These are phyloP conservation scores for Leccinum olivaceopallidum DNA, from an alignment of 768 basidiomycete species.

Conservation along the genomic window DNA sequence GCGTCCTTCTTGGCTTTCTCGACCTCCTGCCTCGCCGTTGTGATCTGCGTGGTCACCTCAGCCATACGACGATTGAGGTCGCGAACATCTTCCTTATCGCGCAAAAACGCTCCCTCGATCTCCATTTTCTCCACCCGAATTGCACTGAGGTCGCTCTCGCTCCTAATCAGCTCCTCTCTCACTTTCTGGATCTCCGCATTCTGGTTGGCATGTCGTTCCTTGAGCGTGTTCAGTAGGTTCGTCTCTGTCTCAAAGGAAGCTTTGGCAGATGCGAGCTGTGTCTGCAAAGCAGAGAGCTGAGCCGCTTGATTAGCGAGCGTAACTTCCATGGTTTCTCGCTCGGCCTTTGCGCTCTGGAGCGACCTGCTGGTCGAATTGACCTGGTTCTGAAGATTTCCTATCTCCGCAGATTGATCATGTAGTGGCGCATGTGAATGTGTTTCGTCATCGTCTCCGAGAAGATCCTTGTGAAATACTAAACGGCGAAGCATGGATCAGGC, in stretches of 20 bases:
- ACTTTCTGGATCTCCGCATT: conserved; percentile 68
- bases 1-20: conserved; percentile 93
- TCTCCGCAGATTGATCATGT: conserved; percentile 78
- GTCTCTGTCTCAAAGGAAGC: conserved; percentile 86
- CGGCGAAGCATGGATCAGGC: conserved; percentile 10
- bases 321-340: conserved; percentile 66
- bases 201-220: conserved; percentile 69
- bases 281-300: conserved; percentile 79
- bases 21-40: conserved; percentile 65
- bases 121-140: conserved; percentile 89
- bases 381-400: conserved; percentile 87
- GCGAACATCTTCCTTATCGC: conserved; percentile 94
- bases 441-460: conserved; percentile 72
- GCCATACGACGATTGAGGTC: conserved; percentile 83
- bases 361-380: conserved; percentile 77
- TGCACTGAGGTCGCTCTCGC: conserved; percentile 91
- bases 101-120: conserved; percentile 79
- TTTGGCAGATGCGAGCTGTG: conserved; percentile 80
- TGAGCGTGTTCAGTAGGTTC: conserved; percentile 61
- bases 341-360: conserved; percentile 61
- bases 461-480: conserved; percentile 43
- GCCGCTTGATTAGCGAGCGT: conserved; percentile 65
- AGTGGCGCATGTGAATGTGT: conserved; percentile 48
- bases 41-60: conserved; percentile 73
- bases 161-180: conserved; percentile 77